Evolutionary conservation across 495 filamentous ascomycete species (phyloP), one percentile per base, ranked within the genome.

Genomic region (Xylaria palmicola): DNA sequence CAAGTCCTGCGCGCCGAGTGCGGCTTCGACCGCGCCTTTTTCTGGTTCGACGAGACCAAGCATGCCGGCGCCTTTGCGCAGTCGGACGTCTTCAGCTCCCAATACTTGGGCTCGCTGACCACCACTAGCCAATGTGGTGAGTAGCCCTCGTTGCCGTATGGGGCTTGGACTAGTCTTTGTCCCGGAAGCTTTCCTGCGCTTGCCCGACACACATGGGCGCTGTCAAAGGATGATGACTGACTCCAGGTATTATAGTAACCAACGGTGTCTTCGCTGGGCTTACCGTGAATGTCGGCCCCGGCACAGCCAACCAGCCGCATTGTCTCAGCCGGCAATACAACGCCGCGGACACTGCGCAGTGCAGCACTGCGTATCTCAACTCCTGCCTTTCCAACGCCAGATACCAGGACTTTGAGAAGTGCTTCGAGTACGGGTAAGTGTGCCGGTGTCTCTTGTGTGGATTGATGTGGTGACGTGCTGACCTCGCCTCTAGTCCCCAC

Each of bases 1-100:
- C 73, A 81, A 63, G 79, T 81, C 6, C 67, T 87, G 17, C 75
- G 79, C 34, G 74, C 78, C 27, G 83, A 87, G 59, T 87, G 85
- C 66, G 81, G 81, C n/a, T 62, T 56, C 26, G 17, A 39, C 43
- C 43, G 43, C 7, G 43, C 60, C 24, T 51, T 62, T n/a, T 41
- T 51, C 24, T 62, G 60, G 60, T 62, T 56, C n/a, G 60, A 62
- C 52, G 60, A 62, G 60, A 57, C 52, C 44, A 62, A 62, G 60
- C 60, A 62, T 26, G 6, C 60, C 1, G 60, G 60, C 44, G 52
- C 60, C 34, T 62, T 56, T 36, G 32, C 53, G 4, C 5, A 15
- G 6, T 62, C 60, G 3, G 60, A 62, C 17, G 32, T 34, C 41
- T 62, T 62, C 24, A 62, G 52, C 27, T 4, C 51, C 13, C 1